Evolutionary conservation across 2,329 filamentous ascomycete genomes (phyloP).

Genomic region (Aurifilum marmelostoma): DNA sequence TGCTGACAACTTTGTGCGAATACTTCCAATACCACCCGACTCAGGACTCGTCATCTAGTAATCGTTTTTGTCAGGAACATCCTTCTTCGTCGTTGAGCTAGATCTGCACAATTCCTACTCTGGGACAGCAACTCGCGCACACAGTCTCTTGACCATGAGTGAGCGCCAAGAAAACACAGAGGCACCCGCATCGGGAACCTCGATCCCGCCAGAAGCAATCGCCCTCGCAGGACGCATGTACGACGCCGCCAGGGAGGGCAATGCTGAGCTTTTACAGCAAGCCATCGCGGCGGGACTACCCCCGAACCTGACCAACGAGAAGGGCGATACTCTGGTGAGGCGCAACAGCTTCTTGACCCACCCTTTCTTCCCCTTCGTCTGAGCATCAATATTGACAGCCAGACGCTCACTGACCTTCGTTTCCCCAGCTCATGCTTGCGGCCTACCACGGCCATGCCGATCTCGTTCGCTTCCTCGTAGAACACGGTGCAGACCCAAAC

Average conservation of each 20-base stretch:
- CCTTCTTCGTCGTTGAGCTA: neutral
- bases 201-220: slow-evolving; percentile 65
- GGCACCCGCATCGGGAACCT: neutral
- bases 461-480: slow-evolving; percentile 62
- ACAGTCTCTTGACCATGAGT: slow-evolving; percentile 4
- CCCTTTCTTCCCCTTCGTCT: neutral
- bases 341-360: neutral
- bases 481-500: slow-evolving; percentile 68
- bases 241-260: slow-evolving; percentile 65
- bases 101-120: neutral
- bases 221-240: slow-evolving; percentile 69
- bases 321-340: slow-evolving; percentile 69
- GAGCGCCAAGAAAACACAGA: neutral
- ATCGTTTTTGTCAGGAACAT: neutral
- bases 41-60: too few relatives aligned
- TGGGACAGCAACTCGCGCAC: too few relatives aligned
- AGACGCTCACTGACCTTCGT: neutral
- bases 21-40: too few relatives aligned
- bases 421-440: slow-evolving; percentile 69
- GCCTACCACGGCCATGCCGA: slow-evolving; percentile 69
- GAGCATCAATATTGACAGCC: neutral
- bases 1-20: neutral
- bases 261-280: slow-evolving; percentile 60
- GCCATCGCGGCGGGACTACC: slow-evolving; percentile 69
- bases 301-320: slow-evolving; percentile 71